Percentiles rank a stretch among this genome's conserved stretches.
Evolutionary conservation across 1,284 basidiomycete species (phyloP).

Genomic region (Ustilago xerochloae): DNA sequence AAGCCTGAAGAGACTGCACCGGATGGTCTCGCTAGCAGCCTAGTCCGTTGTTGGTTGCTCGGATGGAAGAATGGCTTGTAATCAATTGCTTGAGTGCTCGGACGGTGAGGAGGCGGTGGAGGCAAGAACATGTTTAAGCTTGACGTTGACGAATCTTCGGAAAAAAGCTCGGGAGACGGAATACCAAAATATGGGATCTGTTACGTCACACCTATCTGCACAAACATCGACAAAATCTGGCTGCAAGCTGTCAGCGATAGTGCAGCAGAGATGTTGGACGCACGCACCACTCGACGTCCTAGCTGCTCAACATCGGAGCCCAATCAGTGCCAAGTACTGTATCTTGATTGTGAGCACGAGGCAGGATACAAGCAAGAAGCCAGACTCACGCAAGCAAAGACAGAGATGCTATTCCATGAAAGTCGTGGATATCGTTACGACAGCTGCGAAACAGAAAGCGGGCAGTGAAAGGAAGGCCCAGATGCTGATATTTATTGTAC

Average conservation of each 20-base stretch:
- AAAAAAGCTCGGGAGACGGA: constrained; percentile 34
- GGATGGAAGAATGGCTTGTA: neutral
- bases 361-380: too few relatives aligned
- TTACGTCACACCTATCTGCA: neutral
- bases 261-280: constrained; percentile 17
- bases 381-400: too few relatives aligned
- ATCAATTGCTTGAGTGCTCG: neutral
- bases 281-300: constrained; percentile 26
- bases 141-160: constrained; percentile 16
- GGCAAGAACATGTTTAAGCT: neutral
- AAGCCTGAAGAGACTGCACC: too few relatives aligned
- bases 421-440: too few relatives aligned
- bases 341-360: too few relatives aligned
- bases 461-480: too few relatives aligned
- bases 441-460: too few relatives aligned
- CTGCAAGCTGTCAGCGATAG: neutral
- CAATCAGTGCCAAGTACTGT: neutral
- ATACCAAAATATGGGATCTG: neutral
- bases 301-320: neutral
- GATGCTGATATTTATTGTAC: too few relatives aligned
- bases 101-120: constrained; percentile 1
- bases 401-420: too few relatives aligned
- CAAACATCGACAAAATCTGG: neutral
- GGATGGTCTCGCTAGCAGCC: too few relatives aligned
- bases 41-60: neutral